Base-by-base conservation (phyloP, 2,329 filamentous ascomycete genomes). In the Monosporascus sp. region DNA sequence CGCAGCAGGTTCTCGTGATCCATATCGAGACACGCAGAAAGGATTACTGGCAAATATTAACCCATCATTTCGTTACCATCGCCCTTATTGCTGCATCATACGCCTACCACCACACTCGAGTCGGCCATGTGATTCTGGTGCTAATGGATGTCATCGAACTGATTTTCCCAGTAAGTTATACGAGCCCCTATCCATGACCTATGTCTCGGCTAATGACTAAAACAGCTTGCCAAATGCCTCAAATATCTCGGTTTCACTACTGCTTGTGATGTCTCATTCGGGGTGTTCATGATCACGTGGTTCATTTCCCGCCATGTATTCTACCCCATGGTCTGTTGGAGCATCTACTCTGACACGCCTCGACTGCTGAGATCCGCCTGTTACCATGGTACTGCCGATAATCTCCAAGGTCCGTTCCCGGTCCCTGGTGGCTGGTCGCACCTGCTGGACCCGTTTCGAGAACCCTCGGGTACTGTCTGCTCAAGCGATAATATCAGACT, bases 1-100 rank as follows among this genome's bases (percentile, higher is more conserved):
- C 96, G 45, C 93, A 97, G 73, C 91, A 96, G 72, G 87, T 97
- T 58, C 76, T 96, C 37, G 89, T 96, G 53, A 89, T 97, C 68
- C 88, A 97, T 70, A 89, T 97, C 54, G 93, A 97, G 72, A 89
- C 93, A 71, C 84, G 88, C 59, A 83, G 93, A 65, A 97, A 96
- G 73, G 93, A 97, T 64, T 87, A 97, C 72, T 88, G 84, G 75
- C 91, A 97, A 72, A 97, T 97, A 93, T 84, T 97, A 60, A 85
- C 84, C 15, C 93, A 97, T 70, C 93, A 97, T 73, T 80, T 96
- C 65, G 84, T 96, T 65, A 97, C 93, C 22, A 89, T 84, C 63
- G 75, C 78, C 3, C 82, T 97, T 46, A 84, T 97, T 55, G 83
- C 84, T 55, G 80, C 85, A 31, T 91, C 88, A 56, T 97, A 97